phyloP scores from a whole-genome alignment of 192 early-diverging fungal genomes.

The Umbelopsis sp. region DNA sequence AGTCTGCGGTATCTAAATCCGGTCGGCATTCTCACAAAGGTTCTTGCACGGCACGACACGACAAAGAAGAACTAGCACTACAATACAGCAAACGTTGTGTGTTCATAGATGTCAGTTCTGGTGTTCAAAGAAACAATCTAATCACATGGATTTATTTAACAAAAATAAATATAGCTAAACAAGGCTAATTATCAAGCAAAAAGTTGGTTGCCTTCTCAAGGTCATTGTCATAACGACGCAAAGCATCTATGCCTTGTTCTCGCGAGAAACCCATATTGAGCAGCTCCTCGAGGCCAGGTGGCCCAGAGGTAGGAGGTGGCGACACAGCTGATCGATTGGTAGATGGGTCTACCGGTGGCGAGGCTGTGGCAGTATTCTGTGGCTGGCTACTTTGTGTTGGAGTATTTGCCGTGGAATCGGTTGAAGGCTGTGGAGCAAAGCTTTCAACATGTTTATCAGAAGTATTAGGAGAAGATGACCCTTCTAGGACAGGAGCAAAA shows the following conservation, averaged over 20 bases:
- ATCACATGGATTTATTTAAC: too few relatives aligned
- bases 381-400: neutral
- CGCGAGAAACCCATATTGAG: slow-evolving; percentile 77
- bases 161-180: too few relatives aligned
- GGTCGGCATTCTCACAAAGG: too few relatives aligned
- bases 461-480: neutral
- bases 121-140: too few relatives aligned
- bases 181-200: slow-evolving; percentile 59
- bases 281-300: slow-evolving; percentile 39
- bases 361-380: neutral
- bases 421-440: neutral
- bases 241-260: slow-evolving; percentile 70
- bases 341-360: neutral
- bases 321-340: neutral
- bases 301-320: neutral
- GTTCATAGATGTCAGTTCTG: too few relatives aligned
- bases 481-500: neutral
- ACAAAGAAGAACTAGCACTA: too few relatives aligned
- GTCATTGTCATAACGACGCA: slow-evolving; percentile 78
- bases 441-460: neutral
- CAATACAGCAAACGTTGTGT: too few relatives aligned
- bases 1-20: too few relatives aligned
- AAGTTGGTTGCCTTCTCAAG: slow-evolving; percentile 77
- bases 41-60: too few relatives aligned
- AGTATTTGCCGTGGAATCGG: neutral